Percentiles rank a stretch among this genome's conserved stretches.
These are phyloP conservation scores for Alnus rubra DNA, from an alignment of 306 rosid species.

Conservation along the genomic window DNA sequence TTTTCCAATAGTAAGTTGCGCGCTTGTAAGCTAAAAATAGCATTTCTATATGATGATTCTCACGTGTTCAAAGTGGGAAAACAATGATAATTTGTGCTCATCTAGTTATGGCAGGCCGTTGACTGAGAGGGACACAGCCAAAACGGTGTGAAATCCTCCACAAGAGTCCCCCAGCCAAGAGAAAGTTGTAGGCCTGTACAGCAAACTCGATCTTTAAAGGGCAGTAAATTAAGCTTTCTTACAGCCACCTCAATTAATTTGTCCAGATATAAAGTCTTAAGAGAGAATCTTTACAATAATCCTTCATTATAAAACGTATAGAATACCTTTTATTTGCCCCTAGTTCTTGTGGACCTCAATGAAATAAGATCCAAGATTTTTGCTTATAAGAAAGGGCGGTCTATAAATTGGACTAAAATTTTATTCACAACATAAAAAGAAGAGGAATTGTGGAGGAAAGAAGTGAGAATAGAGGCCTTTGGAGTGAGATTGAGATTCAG, in stretches of 20 bases:
- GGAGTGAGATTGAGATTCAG: no score
- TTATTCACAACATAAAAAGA: no score
- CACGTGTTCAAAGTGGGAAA: neutral
- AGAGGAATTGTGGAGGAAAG: no score
- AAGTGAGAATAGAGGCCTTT: no score
- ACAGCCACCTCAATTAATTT: neutral
- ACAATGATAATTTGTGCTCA: neutral
- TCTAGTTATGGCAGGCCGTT: no score
- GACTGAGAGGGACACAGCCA: neutral
- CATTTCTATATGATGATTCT: neutral
- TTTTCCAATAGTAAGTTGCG: neutral
- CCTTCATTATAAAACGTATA: neutral
- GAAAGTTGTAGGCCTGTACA: neutral
- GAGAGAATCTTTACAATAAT: neutral
- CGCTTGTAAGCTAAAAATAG: conserved; percentile 2
- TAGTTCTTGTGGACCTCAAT: neutral
- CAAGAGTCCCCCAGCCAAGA: neutral
- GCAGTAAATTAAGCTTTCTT: neutral
- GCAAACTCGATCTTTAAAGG: neutral
- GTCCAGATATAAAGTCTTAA: neutral
- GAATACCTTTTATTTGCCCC: neutral
- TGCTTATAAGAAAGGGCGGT: neutral
- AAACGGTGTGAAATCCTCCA: neutral
- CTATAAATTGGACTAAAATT: no score
- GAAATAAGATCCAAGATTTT: neutral